Base-by-base conservation (phyloP, 768 basidiomycete species). In the Naganishia antarctica region DNA sequence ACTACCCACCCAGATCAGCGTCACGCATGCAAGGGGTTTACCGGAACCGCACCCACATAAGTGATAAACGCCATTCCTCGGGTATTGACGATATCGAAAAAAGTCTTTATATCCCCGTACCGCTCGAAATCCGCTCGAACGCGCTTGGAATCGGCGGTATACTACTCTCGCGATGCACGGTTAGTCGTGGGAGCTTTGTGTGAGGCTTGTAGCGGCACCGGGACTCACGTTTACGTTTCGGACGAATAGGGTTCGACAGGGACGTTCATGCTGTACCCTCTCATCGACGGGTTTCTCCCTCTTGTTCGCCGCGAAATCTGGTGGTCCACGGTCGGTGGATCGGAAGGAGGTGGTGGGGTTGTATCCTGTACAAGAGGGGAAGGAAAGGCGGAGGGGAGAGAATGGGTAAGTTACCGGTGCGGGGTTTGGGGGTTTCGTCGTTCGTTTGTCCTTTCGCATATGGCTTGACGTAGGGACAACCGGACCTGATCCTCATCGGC, bases 21-120 rank as follows among this genome's bases (percentile, higher is more conserved):
- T n/a, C 34, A 37, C 34, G n/a, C n/a, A n/a, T n/a, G n/a, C n/a
- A n/a, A n/a, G n/a, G n/a, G n/a, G n/a, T n/a, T n/a, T n/a, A n/a
- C n/a, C n/a, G n/a, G n/a, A n/a, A n/a, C n/a, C n/a, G n/a, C n/a
- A 84, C 94, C 84, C 80, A 98, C 96, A 76, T 90, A 99, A 50
- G 94, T 99, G 47, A 98, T 88, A 77, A 99, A 99, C 15, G 97
- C 88, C 90, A 99, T 96, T n/a, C 96, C 96, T 66, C 96, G 83
- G 12, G 89, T 93, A 51, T 85, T 84, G 67, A 98, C 89, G 21
- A 98, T 81, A 78, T 99, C 96, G 78, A 97, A 98, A 77, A 93
- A 97, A 0, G 90, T 92, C 79, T 91, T 92, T 80, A 98, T 90
- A 72, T 91, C 90, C 68, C 96, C 96, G 73, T 91, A 89, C 65